phyloP scores from a whole-genome alignment of 1,284 basidiomycete species.

The Filobasidium uniguttulatum region DNA sequence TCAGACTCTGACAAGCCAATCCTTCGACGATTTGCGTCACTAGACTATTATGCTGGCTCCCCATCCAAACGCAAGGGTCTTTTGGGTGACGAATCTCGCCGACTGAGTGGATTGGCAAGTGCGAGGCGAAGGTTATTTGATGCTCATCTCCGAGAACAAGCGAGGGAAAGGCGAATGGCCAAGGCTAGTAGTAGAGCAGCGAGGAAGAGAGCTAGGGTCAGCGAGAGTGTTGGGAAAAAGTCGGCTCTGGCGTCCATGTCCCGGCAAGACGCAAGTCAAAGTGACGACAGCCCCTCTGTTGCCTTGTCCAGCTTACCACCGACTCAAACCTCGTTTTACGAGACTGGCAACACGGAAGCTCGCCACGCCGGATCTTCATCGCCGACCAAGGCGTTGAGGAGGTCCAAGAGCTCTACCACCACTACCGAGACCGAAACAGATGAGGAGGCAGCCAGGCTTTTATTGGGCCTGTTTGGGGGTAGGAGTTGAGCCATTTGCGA shows the following conservation, averaged over 20 bases:
- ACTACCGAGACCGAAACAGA: slow-evolving; percentile 6
- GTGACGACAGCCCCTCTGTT: not conserved
- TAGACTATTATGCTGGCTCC: slow-evolving; percentile 16
- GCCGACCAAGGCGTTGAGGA: not conserved
- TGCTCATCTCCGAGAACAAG: slow-evolving; percentile 5
- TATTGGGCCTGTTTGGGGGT: slow-evolving; percentile 11
- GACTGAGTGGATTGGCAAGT: slow-evolving; percentile 4
- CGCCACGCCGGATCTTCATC: not conserved
- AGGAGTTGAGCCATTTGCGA: too few species aligned
- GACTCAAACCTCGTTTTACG: not conserved
- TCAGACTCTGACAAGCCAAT: slow-evolving; percentile 1
- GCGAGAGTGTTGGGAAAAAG: too few species aligned
- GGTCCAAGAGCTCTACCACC: not conserved
- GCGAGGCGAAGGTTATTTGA: slow-evolving; percentile 1
- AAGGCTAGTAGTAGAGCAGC: not conserved
- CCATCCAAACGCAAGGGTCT: slow-evolving; percentile 14
- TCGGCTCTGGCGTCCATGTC: not conserved
- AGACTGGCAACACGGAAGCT: not conserved
- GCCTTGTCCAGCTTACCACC: not conserved
- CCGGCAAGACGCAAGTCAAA: not conserved
- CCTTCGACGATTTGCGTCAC: slow-evolving; percentile 9
- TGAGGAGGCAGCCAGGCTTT: slow-evolving; percentile 14
- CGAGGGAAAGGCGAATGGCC: not conserved
- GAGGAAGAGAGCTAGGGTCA: slow-evolving; percentile 1
- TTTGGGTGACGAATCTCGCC: slow-evolving; percentile 10